Base-by-base conservation (phyloP, 768 basidiomycete genomes). In the Auricularia heimuer region DNA sequence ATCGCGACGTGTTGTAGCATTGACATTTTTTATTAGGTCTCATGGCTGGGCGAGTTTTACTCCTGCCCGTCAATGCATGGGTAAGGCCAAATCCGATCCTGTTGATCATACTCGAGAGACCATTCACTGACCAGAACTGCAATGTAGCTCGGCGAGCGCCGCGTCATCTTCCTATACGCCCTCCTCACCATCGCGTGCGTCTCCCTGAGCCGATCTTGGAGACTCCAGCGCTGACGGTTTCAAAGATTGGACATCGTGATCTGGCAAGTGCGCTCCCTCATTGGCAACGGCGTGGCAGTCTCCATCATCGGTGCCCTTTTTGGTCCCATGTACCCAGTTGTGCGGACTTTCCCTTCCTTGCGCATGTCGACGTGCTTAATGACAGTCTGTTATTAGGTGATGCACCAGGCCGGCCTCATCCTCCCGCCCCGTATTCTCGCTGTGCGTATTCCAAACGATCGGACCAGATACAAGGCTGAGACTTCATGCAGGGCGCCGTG, bases 301-400 rank as follows among this genome's bases (percentile, higher is more conserved):
- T 80, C 86, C 2, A 68, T 89, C 58, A 75, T 89, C 16, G 90
- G 89, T 18, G 61, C 90, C 8, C 73, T 90, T 29, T 77, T 92
- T n/a, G 90, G 88, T 0, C 89, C 88, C 2, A 83, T 90, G 76
- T 90, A 87, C 70, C 88, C 87, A 1, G 82, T 89, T 21, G 70
- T 73, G 51, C 39, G 39, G 7, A 8, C 39, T 42, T 14, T 42
- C 39, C 7, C 39, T 29, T 29, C 29, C 29, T 29, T 29, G 2
- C 29, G 29, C 29, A 29, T 29, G 29, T 29, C 29, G 2, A 29
- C 29, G 29, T 29, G 29, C 29, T 29, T 29, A 29, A 29, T 29
- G 29, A 29, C 29, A 29, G 29, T 29, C 39, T 42, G 39, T 42
- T 8, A 8, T 14, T 14, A 42, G 39, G 39, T 42, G 7, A 72